Evolutionary conservation across 176 grass and related monocot species (phyloP).

Genomic region (Bonia amplexicaulis): DNA sequence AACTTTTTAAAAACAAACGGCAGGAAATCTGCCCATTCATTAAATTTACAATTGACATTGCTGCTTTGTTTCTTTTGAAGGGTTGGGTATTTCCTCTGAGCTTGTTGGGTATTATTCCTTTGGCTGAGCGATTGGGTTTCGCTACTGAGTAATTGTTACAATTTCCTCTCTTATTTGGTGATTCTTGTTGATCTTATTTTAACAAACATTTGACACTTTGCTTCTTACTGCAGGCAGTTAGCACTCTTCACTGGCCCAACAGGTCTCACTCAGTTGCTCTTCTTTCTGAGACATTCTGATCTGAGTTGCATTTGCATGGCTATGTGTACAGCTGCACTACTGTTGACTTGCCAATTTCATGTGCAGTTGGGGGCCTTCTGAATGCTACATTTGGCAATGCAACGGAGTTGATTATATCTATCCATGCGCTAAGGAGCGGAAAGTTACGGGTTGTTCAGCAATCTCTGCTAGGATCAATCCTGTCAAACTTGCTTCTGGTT

Average conservation of each 20-base stretch:
- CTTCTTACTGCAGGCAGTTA: constrained; percentile 52
- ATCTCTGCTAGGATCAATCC: constrained; percentile 68
- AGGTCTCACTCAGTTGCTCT: constrained; percentile 39
- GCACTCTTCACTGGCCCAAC: constrained; percentile 68
- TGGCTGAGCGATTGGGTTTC: constrained; percentile 73
- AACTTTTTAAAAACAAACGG: too few relatives aligned
- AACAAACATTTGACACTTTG: constrained; percentile 19
- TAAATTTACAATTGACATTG: not conserved
- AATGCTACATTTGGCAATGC: constrained; percentile 84
- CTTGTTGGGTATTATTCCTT: constrained; percentile 72
- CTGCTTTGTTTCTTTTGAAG: constrained; percentile 29
- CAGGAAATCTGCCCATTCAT: too few relatives aligned
- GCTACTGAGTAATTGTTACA: constrained; percentile 44
- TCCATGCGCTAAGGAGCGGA: constrained; percentile 53
- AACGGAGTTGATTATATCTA: constrained; percentile 80
- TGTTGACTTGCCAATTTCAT: constrained; percentile 2
- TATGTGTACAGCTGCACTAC: not conserved
- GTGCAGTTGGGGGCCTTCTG: constrained; percentile 54
- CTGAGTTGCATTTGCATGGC: not conserved
- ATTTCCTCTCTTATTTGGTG: not conserved
- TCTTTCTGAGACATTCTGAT: constrained; percentile 28
- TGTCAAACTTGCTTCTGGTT: constrained; percentile 78
- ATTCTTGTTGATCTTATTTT: not conserved
- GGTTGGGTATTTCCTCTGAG: constrained; percentile 68
- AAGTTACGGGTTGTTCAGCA: constrained; percentile 69